A percentile compares a stretch with the other conserved stretches of the same genome.
Conservation (phyloP, 1,284 basidiomycete genomes). For the Mycosarcoma mackinlayi region DNA sequence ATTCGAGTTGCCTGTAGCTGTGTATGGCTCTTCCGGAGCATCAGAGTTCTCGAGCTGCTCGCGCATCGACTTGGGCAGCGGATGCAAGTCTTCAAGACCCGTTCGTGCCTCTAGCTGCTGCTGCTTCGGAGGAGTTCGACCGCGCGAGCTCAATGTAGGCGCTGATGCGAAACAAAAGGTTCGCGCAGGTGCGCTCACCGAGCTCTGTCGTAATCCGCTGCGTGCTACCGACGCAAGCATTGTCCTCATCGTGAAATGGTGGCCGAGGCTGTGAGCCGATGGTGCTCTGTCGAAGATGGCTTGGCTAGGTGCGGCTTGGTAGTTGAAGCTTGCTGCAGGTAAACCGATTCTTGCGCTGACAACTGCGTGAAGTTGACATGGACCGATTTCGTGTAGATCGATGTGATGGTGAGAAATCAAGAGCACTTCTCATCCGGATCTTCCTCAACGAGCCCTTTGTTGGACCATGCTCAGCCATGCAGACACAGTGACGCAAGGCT, state of each 20-base stretch:
- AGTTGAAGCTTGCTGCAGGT: not conserved
- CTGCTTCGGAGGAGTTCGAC: constrained; percentile 18
- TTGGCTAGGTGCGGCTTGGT: not conserved
- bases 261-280: no score
- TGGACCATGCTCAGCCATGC: constrained; percentile 15
- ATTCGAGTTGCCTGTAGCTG: constrained; percentile 48
- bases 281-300: no score
- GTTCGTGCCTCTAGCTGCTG: constrained; percentile 28
- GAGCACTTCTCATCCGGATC: not conserved
- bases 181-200: constrained; percentile 8
- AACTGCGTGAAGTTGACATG: not conserved
- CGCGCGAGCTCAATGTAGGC: constrained; percentile 30
- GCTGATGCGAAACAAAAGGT: constrained; percentile 24
- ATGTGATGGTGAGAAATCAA: constrained; percentile 1
- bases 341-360: not conserved
- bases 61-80: constrained; percentile 41
- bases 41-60: constrained; percentile 41
- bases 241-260: constrained; percentile 22
- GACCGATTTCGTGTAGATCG: no score
- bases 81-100: constrained; percentile 44
- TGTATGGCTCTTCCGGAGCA: constrained; percentile 37
- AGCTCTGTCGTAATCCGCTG: constrained; percentile 10
- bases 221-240: constrained; percentile 7
- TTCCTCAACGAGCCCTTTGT: not conserved
- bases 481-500: constrained; percentile 15